A percentile compares a stretch with the other conserved stretches of the same genome.
Conservation (phyloP, 1,284 basidiomycete species). For the Trichosporon sp. region DNA sequence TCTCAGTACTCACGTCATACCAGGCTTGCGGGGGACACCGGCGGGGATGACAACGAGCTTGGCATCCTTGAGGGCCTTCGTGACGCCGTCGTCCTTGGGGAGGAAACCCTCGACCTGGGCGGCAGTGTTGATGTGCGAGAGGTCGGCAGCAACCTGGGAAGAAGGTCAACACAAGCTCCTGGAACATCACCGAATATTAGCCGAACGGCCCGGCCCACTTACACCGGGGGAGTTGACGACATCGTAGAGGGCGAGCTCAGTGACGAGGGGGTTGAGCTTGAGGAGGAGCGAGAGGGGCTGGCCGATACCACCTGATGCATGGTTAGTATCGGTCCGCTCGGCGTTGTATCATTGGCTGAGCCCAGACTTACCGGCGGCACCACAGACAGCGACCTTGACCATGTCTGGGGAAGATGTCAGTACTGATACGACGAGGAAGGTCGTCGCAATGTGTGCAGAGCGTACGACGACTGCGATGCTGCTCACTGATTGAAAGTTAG, state of each 20-base stretch:
- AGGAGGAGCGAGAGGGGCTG: conserved; percentile 89
- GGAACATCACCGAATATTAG: not conserved
- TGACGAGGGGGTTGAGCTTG: conserved; percentile 82
- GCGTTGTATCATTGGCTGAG: not conserved
- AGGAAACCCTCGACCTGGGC: conserved; percentile 69
- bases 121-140: conserved; percentile 88
- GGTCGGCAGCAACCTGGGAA: conserved; percentile 74
- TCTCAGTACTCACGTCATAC: conserved; percentile 61
- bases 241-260: conserved; percentile 90
- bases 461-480: not conserved
- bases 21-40: conserved; percentile 91
- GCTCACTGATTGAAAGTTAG: conserved; percentile 24
- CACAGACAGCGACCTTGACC: conserved; percentile 91
- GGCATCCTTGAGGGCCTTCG: conserved; percentile 52
- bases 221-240: conserved; percentile 57
- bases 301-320: conserved; percentile 65
- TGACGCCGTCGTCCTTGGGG: conserved; percentile 55
- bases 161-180: conserved; percentile 9
- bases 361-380: conserved; percentile 73
- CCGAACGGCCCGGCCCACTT: conserved; percentile 32
- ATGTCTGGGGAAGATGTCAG: conserved; percentile 57
- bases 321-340: conserved; percentile 10
- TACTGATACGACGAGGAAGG: not conserved
- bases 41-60: conserved; percentile 93
- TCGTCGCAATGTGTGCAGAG: not conserved